Conservation (phyloP, 2,329 filamentous ascomycete species). For the Trichophyton rubrum region DNA sequence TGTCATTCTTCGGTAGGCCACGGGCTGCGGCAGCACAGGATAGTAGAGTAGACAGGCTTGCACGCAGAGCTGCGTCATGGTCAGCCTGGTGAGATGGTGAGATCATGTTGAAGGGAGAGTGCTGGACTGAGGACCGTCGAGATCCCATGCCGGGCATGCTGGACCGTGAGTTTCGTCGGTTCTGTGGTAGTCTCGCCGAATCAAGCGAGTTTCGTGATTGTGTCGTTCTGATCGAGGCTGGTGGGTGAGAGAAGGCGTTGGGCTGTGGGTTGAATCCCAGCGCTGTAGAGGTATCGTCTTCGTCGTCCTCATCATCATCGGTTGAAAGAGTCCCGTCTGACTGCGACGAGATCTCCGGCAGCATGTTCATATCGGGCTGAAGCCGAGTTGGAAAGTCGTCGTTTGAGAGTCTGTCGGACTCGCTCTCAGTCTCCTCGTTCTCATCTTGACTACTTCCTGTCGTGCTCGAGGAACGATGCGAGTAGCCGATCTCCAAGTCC, state of each 20-base stretch:
- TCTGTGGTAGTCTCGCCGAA: constrained; percentile 31
- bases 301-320: constrained; percentile 49
- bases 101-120: constrained; percentile 53
- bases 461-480: constrained; percentile 33
- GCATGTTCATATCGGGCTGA: constrained; percentile 16
- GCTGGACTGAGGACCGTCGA: constrained; percentile 32
- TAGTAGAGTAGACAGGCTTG: constrained; percentile 84
- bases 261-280: constrained; percentile 84
- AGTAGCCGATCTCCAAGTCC: constrained; percentile 30
- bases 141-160: constrained; percentile 19
- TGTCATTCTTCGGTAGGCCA: constrained; percentile 54
- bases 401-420: constrained; percentile 62
- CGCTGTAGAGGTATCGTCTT: constrained; percentile 71
- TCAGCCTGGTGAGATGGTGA: constrained; percentile 68
- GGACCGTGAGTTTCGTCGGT: constrained; percentile 27
- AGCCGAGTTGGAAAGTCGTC: constrained; percentile 37
- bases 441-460: constrained; percentile 75
- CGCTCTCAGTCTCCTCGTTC: constrained; percentile 85
- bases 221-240: constrained; percentile 37
- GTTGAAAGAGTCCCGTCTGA: constrained; percentile 27
- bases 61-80: constrained; percentile 82
- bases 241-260: constrained; percentile 82
- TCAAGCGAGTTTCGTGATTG: constrained; percentile 39
- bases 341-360: constrained; percentile 17
- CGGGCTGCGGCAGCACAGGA: constrained; percentile 90